Evolutionary conservation across 305 asterid genomes (phyloP).

Genomic region (Nicotiana rustica): DNA sequence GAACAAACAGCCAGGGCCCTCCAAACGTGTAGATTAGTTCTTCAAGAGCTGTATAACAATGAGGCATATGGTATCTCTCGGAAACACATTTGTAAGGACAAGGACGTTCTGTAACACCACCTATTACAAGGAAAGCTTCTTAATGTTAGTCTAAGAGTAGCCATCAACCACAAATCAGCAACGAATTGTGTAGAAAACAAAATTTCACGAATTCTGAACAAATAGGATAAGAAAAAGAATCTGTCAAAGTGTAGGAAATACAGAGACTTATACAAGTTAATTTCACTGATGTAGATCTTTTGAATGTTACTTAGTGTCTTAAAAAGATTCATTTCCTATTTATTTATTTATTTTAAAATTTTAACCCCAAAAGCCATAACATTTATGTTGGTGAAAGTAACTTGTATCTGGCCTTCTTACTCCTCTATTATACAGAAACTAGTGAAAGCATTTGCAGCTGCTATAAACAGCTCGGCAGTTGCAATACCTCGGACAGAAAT

Average conservation of each 20-base stretch:
- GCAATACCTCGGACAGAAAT: slow-evolving; percentile 78
- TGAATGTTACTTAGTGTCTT: background rate
- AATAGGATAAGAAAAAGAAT: background rate
- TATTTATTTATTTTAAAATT: background rate
- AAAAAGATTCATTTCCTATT: background rate
- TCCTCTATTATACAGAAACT: slow-evolving; percentile 9
- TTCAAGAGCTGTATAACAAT: slow-evolving; percentile 96
- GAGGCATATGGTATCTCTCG: slow-evolving; percentile 94
- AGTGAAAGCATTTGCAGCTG: background rate
- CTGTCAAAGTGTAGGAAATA: background rate
- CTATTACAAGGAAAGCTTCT: slow-evolving; percentile 49
- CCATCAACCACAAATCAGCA: background rate
- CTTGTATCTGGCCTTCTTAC: slow-evolving; percentile 22
- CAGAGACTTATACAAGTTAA: slow-evolving; percentile 10
- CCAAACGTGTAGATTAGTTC: slow-evolving; percentile 97
- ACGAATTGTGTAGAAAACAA: background rate
- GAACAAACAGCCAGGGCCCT: slow-evolving; percentile 98
- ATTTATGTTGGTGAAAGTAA: slow-evolving; percentile 13
- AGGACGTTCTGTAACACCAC: slow-evolving; percentile 91
- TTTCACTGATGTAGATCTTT: background rate
- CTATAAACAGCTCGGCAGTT: background rate
- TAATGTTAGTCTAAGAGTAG: slow-evolving; percentile 29
- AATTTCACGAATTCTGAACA: background rate
- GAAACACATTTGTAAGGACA: slow-evolving; percentile 95
- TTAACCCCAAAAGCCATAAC: background rate